phyloP scores from a whole-genome alignment of 805 yeast species.

The Blastobotrys chiropterorum region DNA sequence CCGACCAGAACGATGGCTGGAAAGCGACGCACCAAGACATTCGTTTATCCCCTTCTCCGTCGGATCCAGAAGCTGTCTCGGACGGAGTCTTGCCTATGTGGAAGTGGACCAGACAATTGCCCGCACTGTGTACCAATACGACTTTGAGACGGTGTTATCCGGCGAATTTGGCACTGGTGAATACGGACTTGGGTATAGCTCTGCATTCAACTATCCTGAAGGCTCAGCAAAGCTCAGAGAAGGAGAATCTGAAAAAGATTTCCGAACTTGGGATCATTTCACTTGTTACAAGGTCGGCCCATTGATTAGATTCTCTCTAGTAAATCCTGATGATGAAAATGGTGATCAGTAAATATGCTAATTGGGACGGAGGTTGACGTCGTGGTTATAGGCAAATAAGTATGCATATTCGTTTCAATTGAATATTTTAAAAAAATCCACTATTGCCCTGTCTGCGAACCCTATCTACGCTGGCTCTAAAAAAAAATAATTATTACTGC shows the following conservation, averaged over 20 bases:
- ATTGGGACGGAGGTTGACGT: no score
- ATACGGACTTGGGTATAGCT: conserved; percentile 13
- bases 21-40: conserved; percentile 28
- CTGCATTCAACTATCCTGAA: conserved; percentile 9
- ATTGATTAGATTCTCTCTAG: conserved; percentile 6
- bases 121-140: conserved; percentile 13
- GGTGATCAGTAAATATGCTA: background rate
- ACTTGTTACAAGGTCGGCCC: conserved; percentile 16
- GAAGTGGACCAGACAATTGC: conserved; percentile 16
- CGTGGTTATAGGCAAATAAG: no score
- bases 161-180: conserved; percentile 15
- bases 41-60: conserved; percentile 16
- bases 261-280: conserved; percentile 18
- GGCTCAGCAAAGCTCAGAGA: conserved; percentile 9
- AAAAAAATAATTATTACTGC: background rate
- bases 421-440: no score
- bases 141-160: conserved; percentile 12
- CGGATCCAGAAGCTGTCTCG: conserved; percentile 17
- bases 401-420: background rate
- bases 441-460: no score
- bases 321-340: background rate
- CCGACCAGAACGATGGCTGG: conserved; percentile 58
- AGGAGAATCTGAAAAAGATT: conserved; percentile 9
- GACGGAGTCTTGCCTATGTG: conserved; percentile 14
- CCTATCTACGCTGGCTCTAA: no score